These are phyloP conservation scores for Lasiodiplodia citricola DNA, from an alignment of 2,329 filamentous ascomycete species.

Conservation along the genomic window DNA sequence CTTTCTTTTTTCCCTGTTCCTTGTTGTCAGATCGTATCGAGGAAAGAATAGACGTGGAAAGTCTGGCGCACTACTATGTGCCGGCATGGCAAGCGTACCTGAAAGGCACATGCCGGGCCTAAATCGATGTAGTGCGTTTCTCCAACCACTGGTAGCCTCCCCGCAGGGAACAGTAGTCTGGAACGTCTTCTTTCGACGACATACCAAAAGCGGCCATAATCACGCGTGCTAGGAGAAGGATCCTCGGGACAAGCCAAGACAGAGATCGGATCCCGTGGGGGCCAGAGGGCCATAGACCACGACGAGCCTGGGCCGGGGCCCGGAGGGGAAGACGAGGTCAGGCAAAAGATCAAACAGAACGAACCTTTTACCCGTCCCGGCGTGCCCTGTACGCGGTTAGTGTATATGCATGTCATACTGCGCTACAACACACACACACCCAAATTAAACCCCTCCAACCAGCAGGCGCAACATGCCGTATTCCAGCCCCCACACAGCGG, in stretches of 20 bases:
- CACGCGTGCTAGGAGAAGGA: not conserved
- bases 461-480: not conserved
- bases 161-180: not conserved
- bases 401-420: slow-evolving; percentile 12
- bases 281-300: not conserved
- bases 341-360: not conserved
- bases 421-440: not conserved
- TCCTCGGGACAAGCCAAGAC: not conserved
- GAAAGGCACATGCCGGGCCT: not conserved
- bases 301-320: not conserved
- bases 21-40: not conserved
- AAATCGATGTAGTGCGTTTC: not conserved
- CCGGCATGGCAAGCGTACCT: not conserved
- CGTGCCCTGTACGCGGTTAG: not conserved
- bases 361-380: not conserved
- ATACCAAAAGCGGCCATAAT: not conserved
- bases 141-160: not conserved
- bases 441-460: slow-evolving; percentile 1
- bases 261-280: not conserved
- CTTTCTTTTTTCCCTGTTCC: not conserved
- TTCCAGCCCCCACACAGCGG: not conserved
- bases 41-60: not conserved
- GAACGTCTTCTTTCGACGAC: not conserved
- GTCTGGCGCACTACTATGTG: not conserved
- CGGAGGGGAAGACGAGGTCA: not conserved